Base-by-base conservation (phyloP, 176 grass and related monocot genomes). In the Raddia guianensis region DNA sequence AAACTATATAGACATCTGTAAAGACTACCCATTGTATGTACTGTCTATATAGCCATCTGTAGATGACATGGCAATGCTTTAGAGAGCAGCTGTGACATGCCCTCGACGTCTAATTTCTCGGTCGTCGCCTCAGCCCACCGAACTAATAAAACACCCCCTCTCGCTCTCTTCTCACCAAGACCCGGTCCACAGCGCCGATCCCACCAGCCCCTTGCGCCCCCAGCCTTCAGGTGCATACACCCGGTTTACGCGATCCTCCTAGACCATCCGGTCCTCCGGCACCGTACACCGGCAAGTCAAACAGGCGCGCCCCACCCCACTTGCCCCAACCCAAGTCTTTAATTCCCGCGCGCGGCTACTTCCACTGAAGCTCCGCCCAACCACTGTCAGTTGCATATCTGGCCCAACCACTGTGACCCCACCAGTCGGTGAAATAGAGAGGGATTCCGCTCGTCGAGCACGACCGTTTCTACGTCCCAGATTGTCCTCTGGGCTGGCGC, bases 241-340 rank as follows among this genome's bases (percentile, higher is more conserved):
- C 79, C 15, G 21, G 73, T 72, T 6, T 16, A 2, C 21, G 0
- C 8, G 63, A 10, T 2, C 37, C 2, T 12, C 47, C 16, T 18
- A 65, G 44, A 37, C 8, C 2, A 46, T 56, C 50, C 40, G 15
- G 13, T 32, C 11, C 35, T 40, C 37, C 37, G 37, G 15, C 5
- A 64, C 19, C 35, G 55, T 21, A 33, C 65, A 77, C 65, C 52
- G 8, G 48, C 3, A 70, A 43, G 86, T 87, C 86, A 87, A 87
- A 83, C 86, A 10, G 78, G 73, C 54, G 48, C 12, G 56, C 48
- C 47, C 73, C 66, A 42, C 84, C 47, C 82, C 66, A 42, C 84
- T 68, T 47, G 35, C 54, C 0, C 9, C 13, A 34, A 16, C 70
- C 2, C 72, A 59, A 87, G 37, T 83, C 86, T 64, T 77, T 82